Percentiles rank a stretch among this genome's conserved stretches.
Conservation (phyloP, 2,329 filamentous ascomycete genomes). For the Leptographium flavum region DNA sequence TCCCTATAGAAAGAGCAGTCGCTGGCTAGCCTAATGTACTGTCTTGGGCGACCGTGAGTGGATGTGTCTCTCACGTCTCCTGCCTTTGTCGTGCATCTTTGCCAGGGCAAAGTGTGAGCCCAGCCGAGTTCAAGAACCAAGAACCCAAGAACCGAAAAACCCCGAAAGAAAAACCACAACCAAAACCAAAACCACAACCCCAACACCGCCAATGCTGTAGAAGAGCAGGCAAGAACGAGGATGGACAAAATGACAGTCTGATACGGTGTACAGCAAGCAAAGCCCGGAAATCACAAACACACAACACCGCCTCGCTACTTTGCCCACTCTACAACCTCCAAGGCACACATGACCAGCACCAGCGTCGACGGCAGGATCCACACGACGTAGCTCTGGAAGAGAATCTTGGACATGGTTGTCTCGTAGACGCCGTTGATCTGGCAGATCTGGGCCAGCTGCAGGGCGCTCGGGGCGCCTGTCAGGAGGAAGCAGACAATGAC, state of each 20-base stretch:
- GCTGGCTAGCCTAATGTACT: too few relatives aligned
- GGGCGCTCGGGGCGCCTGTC: slow-evolving; percentile 79
- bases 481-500: slow-evolving; percentile 95
- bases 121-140: too few relatives aligned
- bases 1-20: too few relatives aligned
- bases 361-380: slow-evolving; percentile 94
- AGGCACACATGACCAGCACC: slow-evolving; percentile 73
- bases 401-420: slow-evolving; percentile 77
- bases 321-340: slow-evolving; percentile 90
- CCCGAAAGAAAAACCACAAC: neutral
- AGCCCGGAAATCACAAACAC: too few relatives aligned
- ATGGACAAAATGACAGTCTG: too few relatives aligned
- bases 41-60: too few relatives aligned
- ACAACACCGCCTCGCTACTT: slow-evolving; percentile 9
- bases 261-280: too few relatives aligned
- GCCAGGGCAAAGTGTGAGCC: too few relatives aligned
- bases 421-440: slow-evolving; percentile 97
- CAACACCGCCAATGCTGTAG: too few relatives aligned
- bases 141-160: neutral
- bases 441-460: slow-evolving; percentile 95
- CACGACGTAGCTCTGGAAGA: slow-evolving; percentile 94
- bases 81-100: too few relatives aligned
- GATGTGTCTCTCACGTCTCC: too few relatives aligned
- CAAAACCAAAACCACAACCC: too few relatives aligned
- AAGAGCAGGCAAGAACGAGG: neutral